Base-by-base conservation (phyloP, 1,284 basidiomycete genomes). In the Cryptococcus sp. region DNA sequence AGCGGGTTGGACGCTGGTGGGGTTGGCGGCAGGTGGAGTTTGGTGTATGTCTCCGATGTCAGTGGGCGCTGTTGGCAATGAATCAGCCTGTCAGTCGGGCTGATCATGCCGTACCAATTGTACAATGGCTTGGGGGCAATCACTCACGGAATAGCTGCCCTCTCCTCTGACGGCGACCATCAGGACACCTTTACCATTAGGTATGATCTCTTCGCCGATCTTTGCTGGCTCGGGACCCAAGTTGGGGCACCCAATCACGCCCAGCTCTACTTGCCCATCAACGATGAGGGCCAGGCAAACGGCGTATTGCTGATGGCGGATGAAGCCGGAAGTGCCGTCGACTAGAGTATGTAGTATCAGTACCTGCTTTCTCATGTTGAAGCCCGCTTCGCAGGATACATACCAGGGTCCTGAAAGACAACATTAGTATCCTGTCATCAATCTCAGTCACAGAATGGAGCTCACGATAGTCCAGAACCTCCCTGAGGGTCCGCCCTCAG, bases 231-330 rank as follows among this genome's bases (percentile, higher is more conserved):
- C 81, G 22, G 84, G 75, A n/a, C 87, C 88, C 23, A 99, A 83
- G 79, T 99, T 99, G 0, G 94, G 95, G 77, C 94, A 98, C 5
- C 94, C 95, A 72, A 98, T 92, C 20, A 96, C 88, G 20, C 93
- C 94, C 15, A 97, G 82, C 71, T 91, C 83, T 44, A 95, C 91
- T 58, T 87, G 76, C 0, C 90, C 86, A 68, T 98, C 87, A 56
- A 93, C 84, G 69, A 99, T 86, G 60, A 99, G 84, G 0, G 93
- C 90, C 31, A 99, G 83, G 78, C 95, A 99, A 27, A 99, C 92
- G 5, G 95, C 95, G 73, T 95, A 99, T 78, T 99, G 96, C 56
- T 91, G 94, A 13, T 93, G 93, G 22, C 95, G 87, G 46, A 99
- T 84, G 82, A 99, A 99, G 3, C 95, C 71, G 5, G 72, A 72